Evolutionary conservation across 805 yeast genomes (phyloP), one percentile per base, ranked within the genome.

Genomic region (Suhomyces faveliae): DNA sequence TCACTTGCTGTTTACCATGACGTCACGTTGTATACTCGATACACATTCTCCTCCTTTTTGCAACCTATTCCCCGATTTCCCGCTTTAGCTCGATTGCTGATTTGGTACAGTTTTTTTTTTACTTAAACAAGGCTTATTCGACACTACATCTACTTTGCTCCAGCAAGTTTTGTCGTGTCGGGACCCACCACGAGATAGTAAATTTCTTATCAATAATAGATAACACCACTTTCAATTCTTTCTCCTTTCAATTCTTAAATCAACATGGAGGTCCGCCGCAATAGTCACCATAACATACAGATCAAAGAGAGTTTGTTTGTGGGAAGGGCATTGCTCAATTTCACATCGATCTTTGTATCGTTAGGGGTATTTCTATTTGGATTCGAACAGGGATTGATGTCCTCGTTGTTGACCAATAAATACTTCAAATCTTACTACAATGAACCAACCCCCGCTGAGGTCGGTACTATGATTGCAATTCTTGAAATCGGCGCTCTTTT

Each of bases 401-500:
- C 74, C 27, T 71, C 76, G n/a, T 61, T 73, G 42, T 65, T 73
- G 51, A 73, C 78, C 46, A 73, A 73, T 51, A 58, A 63, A 45
- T 67, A 68, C 56, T 73, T 73, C 54, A 71, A 71, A 48, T 56
- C 56, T 5, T 72, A 73, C 61, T 75, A 70, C 54, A 53, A 64
- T 29, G 52, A 73, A 45, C 80, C 80, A 7, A 53, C 66, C 10
- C 76, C 79, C 2, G 73, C 67, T 1, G 71, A 57, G 8, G 57
- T 70, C 6, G 77, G 78, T 17, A 68, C 77, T 24, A 73, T 75
- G 75, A 75, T 75, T 40, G 77, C 80, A 15, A 73, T 77, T 35
- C 63, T 77, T 49, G 81, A 78, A 51, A 68, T 75, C 19, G 83
- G 83, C 1, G 80, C 81, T 1, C 64, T 78, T 42, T 54, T 73